Evolutionary conservation across 306 rosid genomes (phyloP).

Genomic region (Vigna reflexopilosa): DNA sequence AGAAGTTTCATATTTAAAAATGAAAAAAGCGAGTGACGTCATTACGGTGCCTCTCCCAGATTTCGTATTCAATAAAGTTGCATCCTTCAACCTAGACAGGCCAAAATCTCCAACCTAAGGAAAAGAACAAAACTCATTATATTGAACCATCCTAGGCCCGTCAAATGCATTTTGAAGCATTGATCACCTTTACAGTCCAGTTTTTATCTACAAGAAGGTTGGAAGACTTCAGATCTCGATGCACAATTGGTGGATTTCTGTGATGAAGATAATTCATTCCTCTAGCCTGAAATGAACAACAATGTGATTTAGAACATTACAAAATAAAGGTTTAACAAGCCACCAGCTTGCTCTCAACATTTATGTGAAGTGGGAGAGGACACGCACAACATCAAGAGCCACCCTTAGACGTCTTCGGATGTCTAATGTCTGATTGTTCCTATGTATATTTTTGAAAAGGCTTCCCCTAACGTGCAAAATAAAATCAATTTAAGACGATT

Average conservation of each 20-base stretch:
- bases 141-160: constrained; percentile 29
- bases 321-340: constrained; percentile 22
- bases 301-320: constrained; percentile 24
- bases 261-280: constrained; percentile 86
- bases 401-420: constrained; percentile 68
- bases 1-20: constrained; percentile 15
- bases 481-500: constrained; percentile 32
- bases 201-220: constrained; percentile 80
- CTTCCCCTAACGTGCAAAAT: constrained; percentile 70
- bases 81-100: constrained; percentile 69
- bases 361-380: constrained; percentile 31
- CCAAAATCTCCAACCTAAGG: constrained; percentile 85
- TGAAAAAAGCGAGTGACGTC: constrained; percentile 25
- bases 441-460: constrained; percentile 75
- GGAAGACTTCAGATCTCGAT: constrained; percentile 83
- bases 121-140: constrained; percentile 21
- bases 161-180: constrained; percentile 12
- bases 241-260: constrained; percentile 84
- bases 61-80: constrained; percentile 67
- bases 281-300: constrained; percentile 63
- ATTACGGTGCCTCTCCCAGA: constrained; percentile 85
- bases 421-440: constrained; percentile 66
- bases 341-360: constrained; percentile 16
- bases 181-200: constrained; percentile 80
- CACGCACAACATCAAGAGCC: constrained; percentile 85